Evolutionary conservation across 2,329 filamentous ascomycete genomes (phyloP).

Genomic region (Myriosclerotinia curreyana): DNA sequence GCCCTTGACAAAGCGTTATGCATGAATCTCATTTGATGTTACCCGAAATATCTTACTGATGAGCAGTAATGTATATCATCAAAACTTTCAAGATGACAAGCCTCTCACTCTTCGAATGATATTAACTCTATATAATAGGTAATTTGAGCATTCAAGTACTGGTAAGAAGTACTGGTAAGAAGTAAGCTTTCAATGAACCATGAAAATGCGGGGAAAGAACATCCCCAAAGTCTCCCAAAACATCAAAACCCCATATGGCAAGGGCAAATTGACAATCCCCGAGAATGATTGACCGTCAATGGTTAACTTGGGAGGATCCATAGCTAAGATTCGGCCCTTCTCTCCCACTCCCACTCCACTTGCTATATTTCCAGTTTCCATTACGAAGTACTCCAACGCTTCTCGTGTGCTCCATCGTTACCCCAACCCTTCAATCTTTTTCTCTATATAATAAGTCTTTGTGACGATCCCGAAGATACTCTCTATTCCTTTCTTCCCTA

Average conservation of each 20-base stretch:
- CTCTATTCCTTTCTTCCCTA: neutral
- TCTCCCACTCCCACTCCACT: neutral
- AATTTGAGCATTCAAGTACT: neutral
- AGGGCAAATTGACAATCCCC: slow-evolving; percentile 8
- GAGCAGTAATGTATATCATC: neutral
- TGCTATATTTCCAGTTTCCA: slow-evolving; percentile 10
- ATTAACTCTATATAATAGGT: neutral
- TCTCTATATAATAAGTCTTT: slow-evolving; percentile 19
- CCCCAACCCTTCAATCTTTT: neutral
- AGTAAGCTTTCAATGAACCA: neutral
- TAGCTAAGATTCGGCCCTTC: slow-evolving; percentile 17
- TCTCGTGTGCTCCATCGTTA: slow-evolving; percentile 12
- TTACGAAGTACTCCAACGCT: slow-evolving; percentile 10
- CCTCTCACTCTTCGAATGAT: slow-evolving; percentile 4
- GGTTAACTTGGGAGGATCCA: slow-evolving; percentile 7
- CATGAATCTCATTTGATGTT: neutral
- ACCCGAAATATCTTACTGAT: neutral
- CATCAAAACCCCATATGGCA: slow-evolving; percentile 6
- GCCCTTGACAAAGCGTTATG: neutral
- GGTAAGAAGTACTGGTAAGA: neutral
- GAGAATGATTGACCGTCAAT: neutral
- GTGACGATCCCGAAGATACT: slow-evolving; percentile 1
- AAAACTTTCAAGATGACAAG: neutral
- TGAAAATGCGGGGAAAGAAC: slow-evolving; percentile 9
- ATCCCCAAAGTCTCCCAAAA: neutral